These are phyloP conservation scores for Hericium alpestre DNA, from an alignment of 768 basidiomycete species.

Conservation along the genomic window DNA sequence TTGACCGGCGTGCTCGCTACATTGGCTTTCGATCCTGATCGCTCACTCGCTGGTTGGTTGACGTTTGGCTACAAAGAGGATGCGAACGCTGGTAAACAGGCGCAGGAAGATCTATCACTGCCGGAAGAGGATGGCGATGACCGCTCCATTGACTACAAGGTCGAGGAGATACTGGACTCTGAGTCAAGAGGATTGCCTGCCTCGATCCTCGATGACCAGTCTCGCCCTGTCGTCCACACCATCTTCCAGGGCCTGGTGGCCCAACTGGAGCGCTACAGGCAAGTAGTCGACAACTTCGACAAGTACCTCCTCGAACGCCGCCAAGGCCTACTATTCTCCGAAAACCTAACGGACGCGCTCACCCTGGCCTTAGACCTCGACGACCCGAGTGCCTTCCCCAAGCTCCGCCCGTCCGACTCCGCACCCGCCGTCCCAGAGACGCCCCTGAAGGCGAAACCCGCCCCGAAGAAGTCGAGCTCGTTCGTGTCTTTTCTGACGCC, in stretches of 20 bases:
- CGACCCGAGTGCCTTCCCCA: constrained; percentile 22
- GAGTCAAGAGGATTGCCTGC: constrained; percentile 54
- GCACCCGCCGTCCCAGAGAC: constrained; percentile 23
- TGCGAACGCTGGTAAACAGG: constrained; percentile 7
- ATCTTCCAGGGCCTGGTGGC: constrained; percentile 72
- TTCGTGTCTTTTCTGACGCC: constrained; percentile 75
- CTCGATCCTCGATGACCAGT: constrained; percentile 55
- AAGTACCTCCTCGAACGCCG: constrained; percentile 75
- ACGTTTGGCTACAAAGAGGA: constrained; percentile 49
- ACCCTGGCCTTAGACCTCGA: constrained; percentile 58
- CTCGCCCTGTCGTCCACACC: constrained; percentile 70
- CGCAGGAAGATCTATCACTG: constrained; percentile 12
- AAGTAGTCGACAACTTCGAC: constrained; percentile 70
- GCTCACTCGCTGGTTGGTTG: constrained; percentile 83
- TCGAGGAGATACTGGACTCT: constrained; percentile 54
- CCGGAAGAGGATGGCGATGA: constrained; percentile 59
- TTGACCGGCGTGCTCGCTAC: constrained; percentile 75
- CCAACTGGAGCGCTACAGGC: constrained; percentile 75
- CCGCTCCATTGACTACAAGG: constrained; percentile 65
- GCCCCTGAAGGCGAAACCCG: constrained; percentile 37
- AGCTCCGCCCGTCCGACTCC: constrained; percentile 18
- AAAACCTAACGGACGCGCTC: constrained; percentile 85
- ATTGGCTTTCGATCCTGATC: constrained; percentile 75
- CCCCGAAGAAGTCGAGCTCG: constrained; percentile 41
- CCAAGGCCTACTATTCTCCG: constrained; percentile 81